Evolutionary conservation across 2,329 filamentous ascomycete genomes (phyloP), one percentile per base, ranked within the genome.

Genomic region (Colletotrichum phormii): DNA sequence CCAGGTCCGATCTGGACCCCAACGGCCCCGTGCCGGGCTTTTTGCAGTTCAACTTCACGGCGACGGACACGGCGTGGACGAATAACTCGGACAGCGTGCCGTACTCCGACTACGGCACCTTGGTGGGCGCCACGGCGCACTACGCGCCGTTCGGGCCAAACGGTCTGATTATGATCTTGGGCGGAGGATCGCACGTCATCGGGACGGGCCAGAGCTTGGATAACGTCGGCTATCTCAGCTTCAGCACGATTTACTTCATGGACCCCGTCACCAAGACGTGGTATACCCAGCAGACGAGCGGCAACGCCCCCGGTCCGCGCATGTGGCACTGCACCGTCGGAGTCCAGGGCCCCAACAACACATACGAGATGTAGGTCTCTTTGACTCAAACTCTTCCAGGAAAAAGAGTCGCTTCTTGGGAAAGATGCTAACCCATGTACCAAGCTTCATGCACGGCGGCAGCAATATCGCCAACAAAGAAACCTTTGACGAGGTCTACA

Each of bases 281-380:
- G 75, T 72, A 67, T 22, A 70, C 57, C 31, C 75, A 76, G 15
- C 64, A 42, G 35, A 72, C 75, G 9, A 72, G 59, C 13, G 75
- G 75, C 1, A 70, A 64, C 11, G 63, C 66, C 18, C 75, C 75
- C 3, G 42, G 64, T 0, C 58, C 62, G 15, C 72, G 75, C 33
- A 46, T 62, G 18, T 67, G 66, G 64, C 67, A 67, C 33, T 76
- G 75, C 64, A 63, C 54, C 1, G 72, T 71, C 11, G 74, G 74
- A 6, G 74, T 53, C 3, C 15, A 62, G 54, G 68, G 74, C n/a
- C 26, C 26, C 22, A 64, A 71, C 46, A 69, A 58, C 64, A 76
- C 75, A 13, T 73, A 72, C 31, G 75, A 76, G 51, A 75, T 75
- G 74, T n/a, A n/a, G n/a, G n/a, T n/a, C n/a, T n/a, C n/a, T n/a